phyloP scores from a whole-genome alignment of 2,329 filamentous ascomycete genomes.

The Cryphonectria nitschkei region DNA sequence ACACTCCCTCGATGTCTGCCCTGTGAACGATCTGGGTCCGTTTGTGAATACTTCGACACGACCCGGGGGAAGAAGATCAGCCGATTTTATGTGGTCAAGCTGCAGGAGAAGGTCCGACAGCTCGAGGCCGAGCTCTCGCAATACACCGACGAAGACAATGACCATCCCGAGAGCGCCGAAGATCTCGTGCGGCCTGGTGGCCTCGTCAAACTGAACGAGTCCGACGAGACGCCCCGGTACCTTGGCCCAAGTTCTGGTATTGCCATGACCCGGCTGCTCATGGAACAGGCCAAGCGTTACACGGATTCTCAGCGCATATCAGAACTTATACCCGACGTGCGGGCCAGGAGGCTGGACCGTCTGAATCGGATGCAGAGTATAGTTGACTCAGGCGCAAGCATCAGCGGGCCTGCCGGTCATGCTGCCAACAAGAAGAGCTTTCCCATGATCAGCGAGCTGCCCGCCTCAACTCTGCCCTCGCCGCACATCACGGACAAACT shows the following conservation, averaged over 20 bases:
- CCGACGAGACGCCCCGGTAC: slow-evolving; percentile 85
- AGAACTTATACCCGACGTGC: slow-evolving; percentile 81
- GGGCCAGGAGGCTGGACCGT: slow-evolving; percentile 57
- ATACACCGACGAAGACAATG: slow-evolving; percentile 76
- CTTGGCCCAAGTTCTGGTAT: slow-evolving; percentile 94
- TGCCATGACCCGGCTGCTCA: slow-evolving; percentile 89
- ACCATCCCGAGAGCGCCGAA: slow-evolving; percentile 72
- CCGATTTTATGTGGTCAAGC: slow-evolving; percentile 86
- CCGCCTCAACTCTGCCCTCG: slow-evolving; percentile 76
- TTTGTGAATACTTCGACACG: slow-evolving; percentile 95
- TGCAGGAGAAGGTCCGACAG: slow-evolving; percentile 83
- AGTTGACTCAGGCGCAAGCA: slow-evolving; percentile 53
- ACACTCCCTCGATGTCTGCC: slow-evolving; percentile 88
- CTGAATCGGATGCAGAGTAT: slow-evolving; percentile 69
- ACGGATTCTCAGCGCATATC: slow-evolving; percentile 90
- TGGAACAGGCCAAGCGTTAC: slow-evolving; percentile 95
- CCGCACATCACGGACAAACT: slow-evolving; percentile 76
- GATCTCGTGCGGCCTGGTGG: slow-evolving; percentile 86
- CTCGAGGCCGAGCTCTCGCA: slow-evolving; percentile 81
- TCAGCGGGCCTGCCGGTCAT: slow-evolving; percentile 51
- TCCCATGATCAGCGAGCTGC: slow-evolving; percentile 83
- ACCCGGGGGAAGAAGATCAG: slow-evolving; percentile 84
- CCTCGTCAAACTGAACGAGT: slow-evolving; percentile 80
- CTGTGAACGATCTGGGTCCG: slow-evolving; percentile 87
- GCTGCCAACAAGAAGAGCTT: slow-evolving; percentile 80